Evolutionary conservation across 345 rosid genomes (phyloP).

Genomic region (Rubroshorea leprosula): DNA sequence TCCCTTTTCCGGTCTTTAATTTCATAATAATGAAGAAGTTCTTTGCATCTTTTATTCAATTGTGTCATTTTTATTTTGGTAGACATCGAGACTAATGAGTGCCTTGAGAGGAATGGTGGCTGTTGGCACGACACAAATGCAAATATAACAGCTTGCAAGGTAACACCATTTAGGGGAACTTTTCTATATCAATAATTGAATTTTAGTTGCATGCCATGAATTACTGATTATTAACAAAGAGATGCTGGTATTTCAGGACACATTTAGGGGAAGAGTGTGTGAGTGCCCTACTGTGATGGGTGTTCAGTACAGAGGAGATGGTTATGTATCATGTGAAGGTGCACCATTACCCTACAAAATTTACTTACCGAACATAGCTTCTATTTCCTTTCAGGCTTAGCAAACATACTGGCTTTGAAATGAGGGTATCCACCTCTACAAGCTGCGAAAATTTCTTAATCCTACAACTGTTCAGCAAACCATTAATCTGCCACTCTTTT

Average conservation of each 20-base stretch:
- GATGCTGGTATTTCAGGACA: conserved; percentile 47
- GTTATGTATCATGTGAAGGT: conserved; percentile 80
- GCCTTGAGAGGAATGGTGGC: conserved; percentile 81
- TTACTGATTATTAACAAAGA: conserved; percentile 1
- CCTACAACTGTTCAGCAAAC: too few species aligned
- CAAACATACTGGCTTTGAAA: too few species aligned
- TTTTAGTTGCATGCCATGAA: not conserved
- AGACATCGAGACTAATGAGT: conserved; percentile 89
- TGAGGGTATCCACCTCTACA: too few species aligned
- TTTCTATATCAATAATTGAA: not conserved
- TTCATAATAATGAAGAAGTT: not conserved
- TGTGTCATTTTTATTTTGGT: conserved; percentile 14
- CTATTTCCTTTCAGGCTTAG: too few species aligned
- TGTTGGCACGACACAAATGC: conserved; percentile 70
- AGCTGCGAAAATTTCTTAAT: too few species aligned
- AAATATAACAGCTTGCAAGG: conserved; percentile 82
- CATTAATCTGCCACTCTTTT: too few species aligned
- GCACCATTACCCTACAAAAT: conserved; percentile 9
- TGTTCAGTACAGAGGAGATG: conserved; percentile 88
- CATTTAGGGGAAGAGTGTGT: conserved; percentile 89
- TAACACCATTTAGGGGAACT: conserved; percentile 13
- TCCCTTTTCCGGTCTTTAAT: not conserved
- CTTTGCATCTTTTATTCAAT: not conserved
- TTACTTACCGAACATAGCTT: not conserved
- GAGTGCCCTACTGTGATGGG: conserved; percentile 81